These are phyloP conservation scores for Fusarium gaditjirri DNA, from an alignment of 2,329 filamentous ascomycete genomes.

Conservation along the genomic window DNA sequence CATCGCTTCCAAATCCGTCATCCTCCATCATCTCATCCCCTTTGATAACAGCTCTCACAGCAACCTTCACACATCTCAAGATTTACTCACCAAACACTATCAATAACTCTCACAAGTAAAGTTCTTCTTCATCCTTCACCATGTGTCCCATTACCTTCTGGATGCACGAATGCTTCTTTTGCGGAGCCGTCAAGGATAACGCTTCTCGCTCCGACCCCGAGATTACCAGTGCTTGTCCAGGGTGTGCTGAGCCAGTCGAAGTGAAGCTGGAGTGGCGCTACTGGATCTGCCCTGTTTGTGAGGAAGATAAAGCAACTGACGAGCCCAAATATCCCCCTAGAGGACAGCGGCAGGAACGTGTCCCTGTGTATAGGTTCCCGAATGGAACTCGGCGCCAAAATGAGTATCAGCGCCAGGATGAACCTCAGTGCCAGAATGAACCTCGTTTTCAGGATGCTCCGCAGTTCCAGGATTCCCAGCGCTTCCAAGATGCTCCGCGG, in stretches of 20 bases:
- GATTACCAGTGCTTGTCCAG: neutral
- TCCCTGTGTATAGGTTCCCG: too few relatives aligned
- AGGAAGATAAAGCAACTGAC: neutral
- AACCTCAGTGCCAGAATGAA: too few relatives aligned
- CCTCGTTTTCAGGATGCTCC: neutral
- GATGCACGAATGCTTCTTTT: neutral
- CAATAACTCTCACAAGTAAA: rapidly evolving
- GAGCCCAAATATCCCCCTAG: neutral
- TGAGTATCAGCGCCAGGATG: too few relatives aligned
- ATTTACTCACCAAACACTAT: neutral
- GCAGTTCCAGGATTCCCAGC: neutral
- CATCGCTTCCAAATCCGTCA: neutral
- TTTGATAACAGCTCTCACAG: neutral
- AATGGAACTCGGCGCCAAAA: neutral
- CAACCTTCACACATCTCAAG: neutral
- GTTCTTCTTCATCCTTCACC: neutral
- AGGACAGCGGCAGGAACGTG: neutral
- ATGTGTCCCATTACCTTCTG: neutral
- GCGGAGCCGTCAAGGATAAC: neutral
- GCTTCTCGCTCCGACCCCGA: neutral
- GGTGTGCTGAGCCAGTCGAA: neutral
- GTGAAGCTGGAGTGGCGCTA: neutral
- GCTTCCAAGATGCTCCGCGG: neutral
- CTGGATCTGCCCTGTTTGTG: neutral
- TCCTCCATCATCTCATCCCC: neutral